phyloP scores from a whole-genome alignment of 1,139 yeast species.

The Yamadazyma triangularis region DNA sequence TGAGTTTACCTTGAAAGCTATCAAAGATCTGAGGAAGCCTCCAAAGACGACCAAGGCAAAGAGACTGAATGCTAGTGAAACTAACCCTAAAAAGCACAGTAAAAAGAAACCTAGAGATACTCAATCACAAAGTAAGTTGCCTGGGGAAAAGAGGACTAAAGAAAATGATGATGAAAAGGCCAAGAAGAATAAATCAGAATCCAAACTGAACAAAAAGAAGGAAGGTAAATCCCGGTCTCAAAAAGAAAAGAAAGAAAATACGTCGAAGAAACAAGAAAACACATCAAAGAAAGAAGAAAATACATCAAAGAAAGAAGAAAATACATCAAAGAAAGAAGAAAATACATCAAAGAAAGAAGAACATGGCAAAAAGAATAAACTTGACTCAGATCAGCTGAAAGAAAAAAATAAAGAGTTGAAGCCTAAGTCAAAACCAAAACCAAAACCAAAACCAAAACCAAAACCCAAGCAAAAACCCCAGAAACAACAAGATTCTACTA shows the following conservation, averaged over 20 bases:
- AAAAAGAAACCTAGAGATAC: background rate
- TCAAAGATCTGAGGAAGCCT: background rate
- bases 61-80: no score
- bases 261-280: background rate
- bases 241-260: background rate
- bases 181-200: background rate
- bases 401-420: background rate
- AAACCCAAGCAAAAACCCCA: background rate
- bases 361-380: conserved; percentile 1
- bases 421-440: background rate
- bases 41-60: conserved; percentile 1
- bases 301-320: no score
- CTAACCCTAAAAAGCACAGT: no score
- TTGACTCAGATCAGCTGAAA: background rate
- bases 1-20: background rate
- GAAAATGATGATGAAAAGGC: no score
- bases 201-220: background rate
- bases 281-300: no score
- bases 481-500: background rate
- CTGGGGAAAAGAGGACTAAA: conserved; percentile 1
- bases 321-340: no score
- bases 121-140: conserved; percentile 2
- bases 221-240: background rate
- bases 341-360: no score
- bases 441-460: background rate